Percentiles rank a stretch among this genome's conserved stretches.
These are phyloP conservation scores for Penicillium sumatraense DNA, from an alignment of 2,329 filamentous ascomycete species.

Conservation along the genomic window DNA sequence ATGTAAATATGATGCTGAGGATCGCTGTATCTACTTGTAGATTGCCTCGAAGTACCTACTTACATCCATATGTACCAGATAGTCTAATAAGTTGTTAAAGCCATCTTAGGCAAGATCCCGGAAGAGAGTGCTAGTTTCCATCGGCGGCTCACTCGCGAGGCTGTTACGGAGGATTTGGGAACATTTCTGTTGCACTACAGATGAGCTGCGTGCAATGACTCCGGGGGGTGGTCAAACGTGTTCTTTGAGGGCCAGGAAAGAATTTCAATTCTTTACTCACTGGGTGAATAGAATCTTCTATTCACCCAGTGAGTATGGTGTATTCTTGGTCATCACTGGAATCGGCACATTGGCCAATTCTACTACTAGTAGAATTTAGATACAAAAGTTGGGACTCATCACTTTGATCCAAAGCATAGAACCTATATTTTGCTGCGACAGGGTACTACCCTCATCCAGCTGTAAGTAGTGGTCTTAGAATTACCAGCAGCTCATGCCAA, in stretches of 20 bases:
- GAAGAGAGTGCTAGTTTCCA: not conserved
- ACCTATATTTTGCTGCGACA: constrained; percentile 19
- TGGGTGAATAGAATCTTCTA: no score
- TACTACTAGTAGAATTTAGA: constrained; percentile 1
- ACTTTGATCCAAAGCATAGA: no score
- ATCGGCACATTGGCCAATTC: not conserved
- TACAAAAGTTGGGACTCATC: no score
- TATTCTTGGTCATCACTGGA: not conserved
- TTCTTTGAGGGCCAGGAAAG: not conserved
- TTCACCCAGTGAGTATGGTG: not conserved
- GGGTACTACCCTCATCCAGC: constrained; percentile 6
- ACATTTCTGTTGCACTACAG: constrained; percentile 16
- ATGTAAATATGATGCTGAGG: no score
- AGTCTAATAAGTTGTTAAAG: no score
- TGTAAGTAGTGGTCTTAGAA: not conserved
- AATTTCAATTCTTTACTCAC: no score
- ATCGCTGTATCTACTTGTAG: no score
- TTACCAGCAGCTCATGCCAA: not conserved
- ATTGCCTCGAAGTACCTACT: no score
- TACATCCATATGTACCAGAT: not conserved
- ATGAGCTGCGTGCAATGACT: not conserved
- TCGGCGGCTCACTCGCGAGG: not conserved
- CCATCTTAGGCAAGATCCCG: no score
- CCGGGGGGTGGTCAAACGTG: not conserved
- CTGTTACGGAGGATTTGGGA: constrained; percentile 10